phyloP scores from a whole-genome alignment of 305 asterid species.

The Fraxinus latifolia region DNA sequence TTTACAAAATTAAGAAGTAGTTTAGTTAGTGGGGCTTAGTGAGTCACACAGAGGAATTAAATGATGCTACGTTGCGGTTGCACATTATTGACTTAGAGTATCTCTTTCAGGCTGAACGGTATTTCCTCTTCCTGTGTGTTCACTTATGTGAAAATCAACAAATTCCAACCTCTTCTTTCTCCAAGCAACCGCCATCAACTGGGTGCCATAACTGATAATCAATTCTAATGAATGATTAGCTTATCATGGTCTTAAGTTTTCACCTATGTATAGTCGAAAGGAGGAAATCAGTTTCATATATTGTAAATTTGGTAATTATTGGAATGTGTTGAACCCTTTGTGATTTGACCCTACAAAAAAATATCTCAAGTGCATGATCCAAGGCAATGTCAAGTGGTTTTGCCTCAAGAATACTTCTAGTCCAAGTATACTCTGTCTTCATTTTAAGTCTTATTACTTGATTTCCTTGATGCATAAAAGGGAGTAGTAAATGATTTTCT shows the following conservation, averaged over 20 bases:
- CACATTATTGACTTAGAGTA: not conserved
- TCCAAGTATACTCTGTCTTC: not conserved
- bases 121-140: not conserved
- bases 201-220: not conserved
- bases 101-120: constrained; percentile 1
- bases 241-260: not conserved
- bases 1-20: constrained; percentile 22
- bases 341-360: not conserved
- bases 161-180: not conserved
- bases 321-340: not conserved
- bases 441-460: not conserved
- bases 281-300: not conserved
- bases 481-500: not conserved
- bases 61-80: not conserved
- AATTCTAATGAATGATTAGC: not conserved
- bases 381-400: not conserved
- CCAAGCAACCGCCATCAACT: not conserved
- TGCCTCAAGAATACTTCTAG: not conserved
- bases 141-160: not conserved
- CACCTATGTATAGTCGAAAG: not conserved
- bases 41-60: not conserved
- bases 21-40: not conserved
- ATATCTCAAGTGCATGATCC: not conserved
- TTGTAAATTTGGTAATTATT: not conserved
- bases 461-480: not conserved